Evolutionary conservation across 495 filamentous ascomycete species (phyloP).

Genomic region (Aspergillus affinis): DNA sequence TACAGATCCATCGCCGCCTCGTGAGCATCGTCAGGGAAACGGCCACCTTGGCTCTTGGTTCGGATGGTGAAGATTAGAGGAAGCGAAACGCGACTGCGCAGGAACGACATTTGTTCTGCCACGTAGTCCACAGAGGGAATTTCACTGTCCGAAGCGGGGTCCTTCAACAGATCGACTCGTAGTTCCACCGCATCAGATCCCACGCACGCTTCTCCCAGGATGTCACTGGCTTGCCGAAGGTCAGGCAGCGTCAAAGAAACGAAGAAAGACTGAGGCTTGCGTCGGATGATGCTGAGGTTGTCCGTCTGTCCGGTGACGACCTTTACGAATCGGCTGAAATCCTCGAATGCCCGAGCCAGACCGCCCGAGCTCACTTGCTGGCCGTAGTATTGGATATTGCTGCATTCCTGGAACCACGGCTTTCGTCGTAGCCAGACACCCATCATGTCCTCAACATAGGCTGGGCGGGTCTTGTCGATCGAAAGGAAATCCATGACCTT

Average conservation of each 20-base stretch:
- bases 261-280: constrained; percentile 84
- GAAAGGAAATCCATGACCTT: constrained; percentile 88
- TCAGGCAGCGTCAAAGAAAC: constrained; percentile 84
- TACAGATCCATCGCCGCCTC: constrained; percentile 72
- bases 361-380: constrained; percentile 54
- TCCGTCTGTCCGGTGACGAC: constrained; percentile 67
- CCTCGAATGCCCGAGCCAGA: constrained; percentile 63
- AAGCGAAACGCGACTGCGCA: constrained; percentile 71
- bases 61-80: constrained; percentile 94
- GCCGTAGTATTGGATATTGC: constrained; percentile 92
- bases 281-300: constrained; percentile 63
- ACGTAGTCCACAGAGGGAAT: constrained; percentile 73
- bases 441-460: constrained; percentile 92
- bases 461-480: constrained; percentile 86
- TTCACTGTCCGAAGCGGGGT: constrained; percentile 58
- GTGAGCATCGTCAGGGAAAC: constrained; percentile 76
- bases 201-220: constrained; percentile 70
- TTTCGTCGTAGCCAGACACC: constrained; percentile 89
- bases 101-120: constrained; percentile 74
- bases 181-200: constrained; percentile 94
- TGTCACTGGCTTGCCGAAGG: constrained; percentile 58
- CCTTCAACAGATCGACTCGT: constrained; percentile 86
- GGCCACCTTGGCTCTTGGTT: constrained; percentile 81
- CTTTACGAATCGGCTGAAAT: constrained; percentile 77
- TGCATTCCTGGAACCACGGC: constrained; percentile 90